Percentiles rank a stretch among this genome's conserved stretches.
phyloP scores from a whole-genome alignment of 352 stramenopile species.

The Globisporangium nunn region DNA sequence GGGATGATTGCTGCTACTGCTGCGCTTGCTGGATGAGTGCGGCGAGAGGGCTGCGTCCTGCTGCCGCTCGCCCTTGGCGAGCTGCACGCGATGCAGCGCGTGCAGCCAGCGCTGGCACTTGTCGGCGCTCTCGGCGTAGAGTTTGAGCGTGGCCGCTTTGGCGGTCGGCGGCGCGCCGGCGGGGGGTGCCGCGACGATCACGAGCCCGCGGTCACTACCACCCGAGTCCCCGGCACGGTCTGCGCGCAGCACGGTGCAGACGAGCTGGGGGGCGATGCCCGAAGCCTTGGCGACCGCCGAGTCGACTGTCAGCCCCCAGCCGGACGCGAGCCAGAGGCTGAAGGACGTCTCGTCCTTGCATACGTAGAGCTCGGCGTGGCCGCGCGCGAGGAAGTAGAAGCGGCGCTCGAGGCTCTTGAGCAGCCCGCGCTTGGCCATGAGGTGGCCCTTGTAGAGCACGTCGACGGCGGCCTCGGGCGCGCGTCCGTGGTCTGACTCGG shows the following conservation, averaged over 20 bases:
- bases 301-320: slow-evolving; percentile 26
- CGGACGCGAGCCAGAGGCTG: slow-evolving; percentile 45
- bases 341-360: slow-evolving; percentile 67
- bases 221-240: slow-evolving; percentile 19
- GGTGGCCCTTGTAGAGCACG: slow-evolving; percentile 34
- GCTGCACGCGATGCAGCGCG: slow-evolving; percentile 52
- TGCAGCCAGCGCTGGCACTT: slow-evolving; percentile 43
- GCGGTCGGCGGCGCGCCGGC: slow-evolving; percentile 17
- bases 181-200: slow-evolving; percentile 19
- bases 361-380: slow-evolving; percentile 36
- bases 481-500: background rate
- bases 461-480: slow-evolving; percentile 13
- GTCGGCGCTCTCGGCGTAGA: slow-evolving; percentile 32
- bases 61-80: slow-evolving; percentile 18
- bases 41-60: slow-evolving; percentile 10
- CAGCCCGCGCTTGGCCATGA: slow-evolving; percentile 33
- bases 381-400: slow-evolving; percentile 50
- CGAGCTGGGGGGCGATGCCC: slow-evolving; percentile 25
- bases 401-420: slow-evolving; percentile 59
- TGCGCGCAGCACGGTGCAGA: slow-evolving; percentile 50
- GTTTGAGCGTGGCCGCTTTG: slow-evolving; percentile 42
- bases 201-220: slow-evolving; percentile 33
- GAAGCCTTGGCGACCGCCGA: slow-evolving; percentile 18
- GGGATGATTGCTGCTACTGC: background rate
- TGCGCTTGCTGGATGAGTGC: slow-evolving; percentile 1